Conservation (phyloP, 2,329 filamentous ascomycete genomes). For the Ceratocystis papillata region DNA sequence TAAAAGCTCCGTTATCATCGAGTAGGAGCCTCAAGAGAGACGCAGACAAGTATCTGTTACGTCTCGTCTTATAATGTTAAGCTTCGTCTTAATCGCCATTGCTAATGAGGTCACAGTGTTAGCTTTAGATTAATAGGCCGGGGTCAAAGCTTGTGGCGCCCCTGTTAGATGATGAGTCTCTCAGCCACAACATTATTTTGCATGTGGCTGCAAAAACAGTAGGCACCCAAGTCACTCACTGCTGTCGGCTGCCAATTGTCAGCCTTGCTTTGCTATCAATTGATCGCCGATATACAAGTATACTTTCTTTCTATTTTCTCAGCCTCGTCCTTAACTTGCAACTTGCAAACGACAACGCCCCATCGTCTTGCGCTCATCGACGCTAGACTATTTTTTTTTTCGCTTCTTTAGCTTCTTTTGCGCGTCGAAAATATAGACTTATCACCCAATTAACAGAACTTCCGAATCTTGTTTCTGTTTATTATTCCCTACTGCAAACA, state of each 20-base stretch:
- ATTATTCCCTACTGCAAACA: background rate
- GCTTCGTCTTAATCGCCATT: background rate
- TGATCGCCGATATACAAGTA: background rate
- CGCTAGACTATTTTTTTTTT: background rate
- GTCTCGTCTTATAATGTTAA: background rate
- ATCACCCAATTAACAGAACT: too few species aligned
- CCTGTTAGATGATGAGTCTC: too few species aligned
- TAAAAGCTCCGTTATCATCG: too few species aligned
- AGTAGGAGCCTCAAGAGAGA: too few species aligned
- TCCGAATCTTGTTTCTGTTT: background rate
- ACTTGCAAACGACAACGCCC: background rate
- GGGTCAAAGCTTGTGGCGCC: constrained; percentile 11
- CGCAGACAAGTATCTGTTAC: too few species aligned
- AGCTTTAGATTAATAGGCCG: constrained; percentile 13
- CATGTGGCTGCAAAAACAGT: too few species aligned
- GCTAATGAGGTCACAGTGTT: constrained; percentile 12
- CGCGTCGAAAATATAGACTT: too few species aligned
- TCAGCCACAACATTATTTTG: too few species aligned
- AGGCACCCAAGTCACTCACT: too few species aligned
- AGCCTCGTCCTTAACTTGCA: background rate
- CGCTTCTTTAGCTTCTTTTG: too few species aligned
- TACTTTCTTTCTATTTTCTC: background rate
- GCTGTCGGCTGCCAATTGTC: background rate
- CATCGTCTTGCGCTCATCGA: background rate
- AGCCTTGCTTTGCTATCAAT: background rate